Percentiles rank a stretch among this genome's conserved stretches.
Evolutionary conservation across 2,329 filamentous ascomycete species (phyloP).

Genomic region (Teratosphaeria pseudoeucalypti): DNA sequence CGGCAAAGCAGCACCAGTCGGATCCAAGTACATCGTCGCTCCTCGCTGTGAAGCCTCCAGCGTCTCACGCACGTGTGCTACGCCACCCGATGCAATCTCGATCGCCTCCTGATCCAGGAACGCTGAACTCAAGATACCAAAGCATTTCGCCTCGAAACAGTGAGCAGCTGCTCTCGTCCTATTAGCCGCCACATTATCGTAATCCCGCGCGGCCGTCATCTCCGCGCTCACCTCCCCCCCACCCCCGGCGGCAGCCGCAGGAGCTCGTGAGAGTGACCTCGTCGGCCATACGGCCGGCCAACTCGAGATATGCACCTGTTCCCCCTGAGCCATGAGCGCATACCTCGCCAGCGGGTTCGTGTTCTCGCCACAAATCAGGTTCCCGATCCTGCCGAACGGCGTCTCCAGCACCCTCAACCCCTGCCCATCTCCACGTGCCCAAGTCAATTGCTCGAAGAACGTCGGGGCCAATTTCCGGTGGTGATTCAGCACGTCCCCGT

Average conservation of each 20-base stretch:
- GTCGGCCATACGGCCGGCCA: slow-evolving; percentile 50
- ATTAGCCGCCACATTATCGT: slow-evolving; percentile 46
- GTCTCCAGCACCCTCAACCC: slow-evolving; percentile 41
- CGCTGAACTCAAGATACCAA: slow-evolving; percentile 42
- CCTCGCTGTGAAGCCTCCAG: slow-evolving; percentile 33
- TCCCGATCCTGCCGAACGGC: slow-evolving; percentile 35
- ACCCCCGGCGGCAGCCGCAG: neutral
- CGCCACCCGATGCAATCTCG: slow-evolving; percentile 24
- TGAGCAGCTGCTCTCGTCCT: slow-evolving; percentile 43
- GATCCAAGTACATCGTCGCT: slow-evolving; percentile 43
- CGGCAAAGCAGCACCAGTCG: slow-evolving; percentile 32
- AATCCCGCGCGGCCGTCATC: slow-evolving; percentile 27
- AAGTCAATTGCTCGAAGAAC: slow-evolving; percentile 48
- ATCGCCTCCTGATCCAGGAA: slow-evolving; percentile 27
- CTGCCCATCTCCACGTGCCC: slow-evolving; percentile 41
- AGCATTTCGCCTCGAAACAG: slow-evolving; percentile 50
- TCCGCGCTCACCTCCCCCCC: neutral
- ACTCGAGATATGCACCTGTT: slow-evolving; percentile 46
- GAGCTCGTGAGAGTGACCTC: slow-evolving; percentile 2
- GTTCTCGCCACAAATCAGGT: slow-evolving; percentile 48
- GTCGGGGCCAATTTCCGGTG: slow-evolving; percentile 47
- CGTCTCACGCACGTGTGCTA: slow-evolving; percentile 9
- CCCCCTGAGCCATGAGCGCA: slow-evolving; percentile 43
- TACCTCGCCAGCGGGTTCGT: slow-evolving; percentile 47
- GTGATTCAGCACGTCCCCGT: slow-evolving; percentile 40